These are phyloP conservation scores for Arthrinium puccinioides DNA, from an alignment of 2,329 filamentous ascomycete species.

Conservation along the genomic window DNA sequence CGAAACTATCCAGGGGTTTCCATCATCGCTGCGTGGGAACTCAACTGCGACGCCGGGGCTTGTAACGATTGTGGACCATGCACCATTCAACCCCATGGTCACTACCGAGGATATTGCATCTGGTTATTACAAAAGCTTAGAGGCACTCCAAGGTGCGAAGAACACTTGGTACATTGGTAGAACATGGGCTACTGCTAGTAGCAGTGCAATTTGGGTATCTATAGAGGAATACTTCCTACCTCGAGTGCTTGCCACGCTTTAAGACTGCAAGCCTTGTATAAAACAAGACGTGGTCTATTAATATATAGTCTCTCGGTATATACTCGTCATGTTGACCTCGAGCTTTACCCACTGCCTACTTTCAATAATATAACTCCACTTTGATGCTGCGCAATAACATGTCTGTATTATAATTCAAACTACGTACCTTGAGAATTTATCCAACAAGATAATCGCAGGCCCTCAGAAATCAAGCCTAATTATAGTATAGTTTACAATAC, in stretches of 20 bases:
- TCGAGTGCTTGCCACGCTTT: background rate
- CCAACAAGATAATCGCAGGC: too few relatives aligned
- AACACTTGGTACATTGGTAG: background rate
- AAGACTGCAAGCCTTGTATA: too few relatives aligned
- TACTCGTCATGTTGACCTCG: too few relatives aligned
- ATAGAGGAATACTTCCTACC: background rate
- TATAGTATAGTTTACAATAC: too few relatives aligned
- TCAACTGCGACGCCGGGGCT: background rate
- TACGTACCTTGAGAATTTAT: too few relatives aligned
- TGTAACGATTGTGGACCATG: background rate
- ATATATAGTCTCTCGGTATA: too few relatives aligned
- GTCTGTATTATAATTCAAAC: too few relatives aligned
- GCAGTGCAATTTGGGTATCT: background rate
- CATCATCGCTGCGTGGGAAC: background rate
- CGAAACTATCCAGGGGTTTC: background rate
- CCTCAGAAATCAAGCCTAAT: too few relatives aligned
- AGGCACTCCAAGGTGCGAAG: background rate
- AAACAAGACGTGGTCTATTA: too few relatives aligned
- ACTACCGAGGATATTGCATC: background rate
- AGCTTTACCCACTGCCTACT: too few relatives aligned
- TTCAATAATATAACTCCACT: too few relatives aligned
- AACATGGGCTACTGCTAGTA: background rate
- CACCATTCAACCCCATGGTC: constrained; percentile 1
- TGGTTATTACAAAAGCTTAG: background rate
- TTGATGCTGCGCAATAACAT: too few relatives aligned